Percentiles rank a stretch among this genome's conserved stretches.
phyloP scores from a whole-genome alignment of 2,329 filamentous ascomycete genomes.

The Microsporum audouinii region DNA sequence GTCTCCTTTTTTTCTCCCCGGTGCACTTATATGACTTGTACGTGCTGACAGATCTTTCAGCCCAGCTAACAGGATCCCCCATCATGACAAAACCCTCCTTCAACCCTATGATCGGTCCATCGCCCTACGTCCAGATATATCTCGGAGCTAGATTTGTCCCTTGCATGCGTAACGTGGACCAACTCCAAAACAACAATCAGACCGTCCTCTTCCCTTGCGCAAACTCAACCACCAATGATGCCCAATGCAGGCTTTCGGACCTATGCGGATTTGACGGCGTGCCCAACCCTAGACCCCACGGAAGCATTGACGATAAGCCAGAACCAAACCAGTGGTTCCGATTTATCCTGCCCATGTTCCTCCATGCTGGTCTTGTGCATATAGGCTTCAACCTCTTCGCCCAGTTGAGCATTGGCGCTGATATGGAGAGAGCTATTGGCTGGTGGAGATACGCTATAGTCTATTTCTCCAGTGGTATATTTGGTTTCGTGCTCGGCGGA shows the following conservation, averaged over 20 bases:
- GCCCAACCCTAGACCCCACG: conserved; percentile 48
- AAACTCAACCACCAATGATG: conserved; percentile 52
- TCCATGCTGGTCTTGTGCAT: conserved; percentile 87
- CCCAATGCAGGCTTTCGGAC: conserved; percentile 61
- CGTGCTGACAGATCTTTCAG: conserved; percentile 32
- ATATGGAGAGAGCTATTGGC: conserved; percentile 87
- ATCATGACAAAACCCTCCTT: conserved; percentile 65
- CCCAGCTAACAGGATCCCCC: conserved; percentile 60
- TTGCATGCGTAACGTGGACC: conserved; percentile 71
- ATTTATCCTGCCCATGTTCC: conserved; percentile 90
- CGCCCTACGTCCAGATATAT: conserved; percentile 80
- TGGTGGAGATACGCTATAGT: conserved; percentile 78
- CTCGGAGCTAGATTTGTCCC: conserved; percentile 89
- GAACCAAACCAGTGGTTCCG: conserved; percentile 91
- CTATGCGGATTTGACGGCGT: conserved; percentile 76
- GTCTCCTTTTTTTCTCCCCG: conserved; percentile 6
- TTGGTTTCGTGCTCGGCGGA: conserved; percentile 87
- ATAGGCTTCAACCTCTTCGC: conserved; percentile 92
- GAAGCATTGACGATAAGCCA: conserved; percentile 44
- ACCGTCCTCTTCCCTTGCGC: conserved; percentile 61
- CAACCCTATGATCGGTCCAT: conserved; percentile 96
- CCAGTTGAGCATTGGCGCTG: conserved; percentile 76
- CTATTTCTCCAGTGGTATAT: conserved; percentile 84
- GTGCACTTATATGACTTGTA: conserved; percentile 4
- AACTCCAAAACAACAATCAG: conserved; percentile 28